A percentile compares a stretch with the other conserved stretches of the same genome.
phyloP scores from a whole-genome alignment of 2,329 filamentous ascomycete genomes.

The Fusarium protoensiforme region DNA sequence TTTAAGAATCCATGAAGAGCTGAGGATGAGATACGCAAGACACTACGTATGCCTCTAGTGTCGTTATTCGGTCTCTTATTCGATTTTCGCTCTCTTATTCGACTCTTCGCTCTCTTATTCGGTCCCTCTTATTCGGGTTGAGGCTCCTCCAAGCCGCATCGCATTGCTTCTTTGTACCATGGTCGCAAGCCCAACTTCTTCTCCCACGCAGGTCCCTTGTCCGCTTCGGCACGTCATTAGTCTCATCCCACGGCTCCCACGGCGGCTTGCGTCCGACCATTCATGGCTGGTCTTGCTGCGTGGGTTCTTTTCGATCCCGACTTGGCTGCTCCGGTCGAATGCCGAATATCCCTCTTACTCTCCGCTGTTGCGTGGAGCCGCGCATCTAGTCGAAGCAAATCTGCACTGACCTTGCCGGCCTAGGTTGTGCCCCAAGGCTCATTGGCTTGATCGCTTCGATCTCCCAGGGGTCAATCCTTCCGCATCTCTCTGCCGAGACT shows the following conservation, averaged over 20 bases:
- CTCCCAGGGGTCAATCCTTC: conserved; percentile 9
- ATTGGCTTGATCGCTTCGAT: conserved; percentile 14
- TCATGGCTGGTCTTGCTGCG: neutral
- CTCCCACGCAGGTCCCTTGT: conserved; percentile 10
- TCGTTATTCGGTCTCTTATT: conserved; percentile 21
- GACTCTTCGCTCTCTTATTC: conserved; percentile 15
- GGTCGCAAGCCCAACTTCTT: neutral
- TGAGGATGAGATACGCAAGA: conserved; percentile 3
- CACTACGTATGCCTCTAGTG: neutral
- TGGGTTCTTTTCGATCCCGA: conserved; percentile 2
- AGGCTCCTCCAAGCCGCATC: conserved; percentile 23
- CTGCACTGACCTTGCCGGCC: conserved; percentile 12
- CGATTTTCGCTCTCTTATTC: conserved; percentile 29
- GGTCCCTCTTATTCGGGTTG: neutral
- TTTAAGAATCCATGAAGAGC: conserved; percentile 7
- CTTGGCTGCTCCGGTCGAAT: conserved; percentile 13
- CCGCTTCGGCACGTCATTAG: conserved; percentile 22
- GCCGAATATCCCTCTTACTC: conserved; percentile 15
- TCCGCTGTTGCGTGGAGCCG: neutral
- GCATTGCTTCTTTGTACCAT: conserved; percentile 13
- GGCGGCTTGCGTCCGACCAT: neutral
- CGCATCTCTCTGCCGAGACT: conserved; percentile 9
- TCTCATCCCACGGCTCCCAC: conserved; percentile 9
- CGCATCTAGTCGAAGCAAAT: conserved; percentile 5
- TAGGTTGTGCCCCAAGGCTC: conserved; percentile 10